phyloP scores from a whole-genome alignment of 2,329 filamentous ascomycete genomes.

The Orbilia brochopaga region DNA sequence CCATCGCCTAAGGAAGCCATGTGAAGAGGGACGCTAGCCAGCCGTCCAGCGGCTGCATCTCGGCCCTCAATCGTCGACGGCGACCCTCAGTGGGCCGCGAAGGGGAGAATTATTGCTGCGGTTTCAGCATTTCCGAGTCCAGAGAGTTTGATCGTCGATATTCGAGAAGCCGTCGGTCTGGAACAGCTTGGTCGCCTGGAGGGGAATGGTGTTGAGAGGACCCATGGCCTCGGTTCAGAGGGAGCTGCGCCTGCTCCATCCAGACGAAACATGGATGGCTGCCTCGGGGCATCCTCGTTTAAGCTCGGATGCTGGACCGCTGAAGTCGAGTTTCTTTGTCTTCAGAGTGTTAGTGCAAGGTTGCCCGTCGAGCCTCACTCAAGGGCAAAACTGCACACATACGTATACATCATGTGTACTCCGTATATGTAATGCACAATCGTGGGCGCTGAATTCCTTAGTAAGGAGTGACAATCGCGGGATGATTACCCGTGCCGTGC shows the following conservation, averaged over 20 bases:
- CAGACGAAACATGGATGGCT: background rate
- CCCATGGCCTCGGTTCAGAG: background rate
- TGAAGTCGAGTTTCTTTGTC: background rate
- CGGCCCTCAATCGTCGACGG: conserved; percentile 25
- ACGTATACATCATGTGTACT: no score
- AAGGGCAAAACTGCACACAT: no score
- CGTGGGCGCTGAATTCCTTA: no score
- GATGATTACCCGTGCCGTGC: conserved; percentile 8
- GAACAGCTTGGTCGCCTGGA: background rate
- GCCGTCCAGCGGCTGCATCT: conserved; percentile 45
- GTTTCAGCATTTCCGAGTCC: background rate
- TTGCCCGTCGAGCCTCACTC: background rate
- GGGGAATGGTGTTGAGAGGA: background rate
- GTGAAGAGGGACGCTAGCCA: conserved; percentile 47
- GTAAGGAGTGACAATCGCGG: no score
- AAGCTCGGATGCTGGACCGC: background rate
- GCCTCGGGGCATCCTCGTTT: background rate
- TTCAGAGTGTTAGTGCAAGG: background rate
- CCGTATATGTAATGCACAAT: no score
- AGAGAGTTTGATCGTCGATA: background rate
- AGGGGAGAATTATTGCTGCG: background rate
- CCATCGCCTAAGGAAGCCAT: conserved; percentile 48
- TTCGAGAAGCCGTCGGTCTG: no score
- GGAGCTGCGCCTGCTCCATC: background rate
- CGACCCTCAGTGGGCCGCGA: background rate